Evolutionary conservation across 306 rosid genomes (phyloP), one percentile per base, ranked within the genome.

Genomic region (Arachis hypogaea): DNA sequence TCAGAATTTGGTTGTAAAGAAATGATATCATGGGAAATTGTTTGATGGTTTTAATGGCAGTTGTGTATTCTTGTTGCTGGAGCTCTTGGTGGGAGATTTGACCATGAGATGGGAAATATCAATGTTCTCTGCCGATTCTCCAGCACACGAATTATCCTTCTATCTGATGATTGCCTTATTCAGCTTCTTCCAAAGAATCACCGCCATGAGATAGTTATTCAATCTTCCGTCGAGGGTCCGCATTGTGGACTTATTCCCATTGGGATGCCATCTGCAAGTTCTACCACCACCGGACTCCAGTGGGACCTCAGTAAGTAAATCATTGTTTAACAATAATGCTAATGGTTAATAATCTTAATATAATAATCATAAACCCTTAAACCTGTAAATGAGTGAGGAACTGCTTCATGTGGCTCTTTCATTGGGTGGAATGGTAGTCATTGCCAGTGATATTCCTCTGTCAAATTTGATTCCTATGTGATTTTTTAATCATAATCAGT

Each of bases 31-130:
- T 68, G 69, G 49, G 68, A 22, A 62, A n/a, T 40, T 59, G 60
- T 82, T 28, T 59, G 52, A 38, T 78, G 42, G 7, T 66, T 18
- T 47, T 62, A 22, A 47, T 83, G 62, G 61, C 86, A 94, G 98
- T 65, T 85, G 63, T 84, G 97, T 86, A 88, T 94, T 81, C 85
- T 94, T 60, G 90, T 88, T 64, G 85, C 88, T 71, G 98, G 98
- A 74, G 96, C 97, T 67, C 93, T 94, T 66, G 98, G 98, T 52
- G 98, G 98, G 72, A 85, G 98, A 79, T 94, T 94, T 78, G 98
- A 94, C 82, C 98, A 94, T 10, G 96, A 92, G 85, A 86, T 94
- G 18, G 98, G 97, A 75, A 94, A 94, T 85, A 79, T 94, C 65
- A 94, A 94, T 52, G 92, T 91, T 52, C 71, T 91, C 12, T 92